Conservation (phyloP, 495 filamentous ascomycete genomes). For the Staphylotrichum longicolle region DNA sequence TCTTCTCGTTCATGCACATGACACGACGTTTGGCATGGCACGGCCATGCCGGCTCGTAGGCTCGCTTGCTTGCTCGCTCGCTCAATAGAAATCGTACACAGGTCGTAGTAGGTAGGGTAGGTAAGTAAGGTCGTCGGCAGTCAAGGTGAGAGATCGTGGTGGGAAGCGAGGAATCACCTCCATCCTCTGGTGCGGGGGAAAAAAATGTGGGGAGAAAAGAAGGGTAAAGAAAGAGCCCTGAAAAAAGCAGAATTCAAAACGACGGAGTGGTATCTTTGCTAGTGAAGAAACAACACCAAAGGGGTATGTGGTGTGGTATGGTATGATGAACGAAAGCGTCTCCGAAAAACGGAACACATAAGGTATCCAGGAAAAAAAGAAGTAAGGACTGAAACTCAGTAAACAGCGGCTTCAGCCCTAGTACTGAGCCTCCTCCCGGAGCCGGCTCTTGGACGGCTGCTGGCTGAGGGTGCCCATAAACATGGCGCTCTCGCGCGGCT, state of each 20-base stretch:
- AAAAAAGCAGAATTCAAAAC: neutral
- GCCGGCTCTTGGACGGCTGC: constrained; percentile 45
- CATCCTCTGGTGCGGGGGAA: neutral
- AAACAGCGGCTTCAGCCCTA: constrained; percentile 5
- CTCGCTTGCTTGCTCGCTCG: neutral
- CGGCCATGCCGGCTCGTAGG: too few species aligned
- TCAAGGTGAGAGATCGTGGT: neutral
- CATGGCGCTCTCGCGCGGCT: constrained; percentile 47
- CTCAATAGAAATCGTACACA: constrained; percentile 6
- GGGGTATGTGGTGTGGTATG: neutral
- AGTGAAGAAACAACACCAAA: constrained; percentile 12
- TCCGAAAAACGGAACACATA: too few species aligned
- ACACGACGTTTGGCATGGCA: too few species aligned
- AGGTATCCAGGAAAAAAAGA: constrained; percentile 7
- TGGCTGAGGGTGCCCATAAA: constrained; percentile 48
- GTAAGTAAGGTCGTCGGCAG: neutral
- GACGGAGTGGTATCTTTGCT: constrained; percentile 7
- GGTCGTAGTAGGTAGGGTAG: neutral
- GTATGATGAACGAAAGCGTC: neutral
- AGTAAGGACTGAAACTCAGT: neutral
- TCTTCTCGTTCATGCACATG: neutral
- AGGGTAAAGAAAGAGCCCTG: neutral
- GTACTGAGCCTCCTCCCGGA: constrained; percentile 44
- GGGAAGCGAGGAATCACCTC: too few species aligned
- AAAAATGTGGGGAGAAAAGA: neutral